Conservation (phyloP, 2,329 filamentous ascomycete genomes). For the Arthrobotrys musiformis region DNA sequence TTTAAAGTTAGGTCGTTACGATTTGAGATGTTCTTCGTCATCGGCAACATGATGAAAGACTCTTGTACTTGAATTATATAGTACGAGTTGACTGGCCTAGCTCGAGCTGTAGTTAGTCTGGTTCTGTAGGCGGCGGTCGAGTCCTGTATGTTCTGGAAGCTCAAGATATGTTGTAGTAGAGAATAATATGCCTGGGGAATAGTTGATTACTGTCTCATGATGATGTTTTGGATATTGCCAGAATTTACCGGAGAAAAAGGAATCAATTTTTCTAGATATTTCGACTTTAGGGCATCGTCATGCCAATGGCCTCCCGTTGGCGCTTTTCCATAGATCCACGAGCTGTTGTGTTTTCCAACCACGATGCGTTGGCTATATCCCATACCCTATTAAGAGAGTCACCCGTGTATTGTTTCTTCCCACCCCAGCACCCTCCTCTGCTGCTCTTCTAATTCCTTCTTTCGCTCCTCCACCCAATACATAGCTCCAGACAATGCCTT, state of each 20-base stretch:
- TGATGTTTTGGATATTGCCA: too few species aligned
- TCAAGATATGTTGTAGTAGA: too few species aligned
- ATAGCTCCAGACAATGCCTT: not conserved
- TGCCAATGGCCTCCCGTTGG: too few species aligned
- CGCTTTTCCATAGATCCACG: too few species aligned
- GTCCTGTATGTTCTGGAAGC: too few species aligned
- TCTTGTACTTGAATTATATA: not conserved
- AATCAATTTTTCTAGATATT: too few species aligned
- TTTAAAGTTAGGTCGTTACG: not conserved
- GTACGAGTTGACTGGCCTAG: not conserved
- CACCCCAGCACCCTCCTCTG: not conserved
- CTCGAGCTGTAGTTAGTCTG: too few species aligned
- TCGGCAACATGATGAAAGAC: not conserved
- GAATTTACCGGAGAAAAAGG: too few species aligned
- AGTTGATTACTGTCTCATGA: too few species aligned
- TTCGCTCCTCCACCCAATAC: not conserved
- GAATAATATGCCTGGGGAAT: too few species aligned
- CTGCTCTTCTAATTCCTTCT: not conserved
- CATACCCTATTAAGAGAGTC: not conserved
- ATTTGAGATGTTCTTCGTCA: not conserved
- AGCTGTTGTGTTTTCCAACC: not conserved
- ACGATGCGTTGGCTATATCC: not conserved
- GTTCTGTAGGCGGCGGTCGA: too few species aligned
- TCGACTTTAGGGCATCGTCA: too few species aligned
- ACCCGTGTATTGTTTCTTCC: not conserved